These are phyloP conservation scores for Leccinum solheimii DNA, from an alignment of 1,284 basidiomycete species.

Conservation along the genomic window DNA sequence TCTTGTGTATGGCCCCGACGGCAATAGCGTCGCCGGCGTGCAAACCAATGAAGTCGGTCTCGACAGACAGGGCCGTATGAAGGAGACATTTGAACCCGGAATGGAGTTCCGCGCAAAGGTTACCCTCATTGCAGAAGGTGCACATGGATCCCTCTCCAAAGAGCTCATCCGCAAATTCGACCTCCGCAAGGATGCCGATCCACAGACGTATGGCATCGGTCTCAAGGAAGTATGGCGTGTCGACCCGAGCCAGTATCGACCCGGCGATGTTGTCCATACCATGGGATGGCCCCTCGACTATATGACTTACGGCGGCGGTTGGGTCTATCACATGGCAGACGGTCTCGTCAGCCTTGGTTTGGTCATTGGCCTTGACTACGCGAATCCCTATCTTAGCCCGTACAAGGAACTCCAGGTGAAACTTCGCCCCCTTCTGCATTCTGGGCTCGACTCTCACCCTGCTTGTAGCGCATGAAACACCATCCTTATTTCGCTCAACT, in stretches of 20 bases:
- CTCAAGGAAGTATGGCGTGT: slow-evolving; percentile 99
- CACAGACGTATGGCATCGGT: slow-evolving; percentile 96
- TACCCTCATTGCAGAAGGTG: slow-evolving; percentile 95
- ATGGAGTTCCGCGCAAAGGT: slow-evolving; percentile 97
- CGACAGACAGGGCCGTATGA: slow-evolving; percentile 76
- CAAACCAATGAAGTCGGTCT: slow-evolving; percentile 95
- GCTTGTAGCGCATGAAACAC: slow-evolving; percentile 87
- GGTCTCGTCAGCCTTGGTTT: slow-evolving; percentile 90
- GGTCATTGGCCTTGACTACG: slow-evolving; percentile 93
- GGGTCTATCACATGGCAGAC: slow-evolving; percentile 95
- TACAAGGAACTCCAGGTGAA: slow-evolving; percentile 90
- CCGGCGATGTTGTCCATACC: slow-evolving; percentile 90
- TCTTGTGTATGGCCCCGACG: slow-evolving; percentile 72
- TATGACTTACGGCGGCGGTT: slow-evolving; percentile 91
- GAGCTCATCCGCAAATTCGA: slow-evolving; percentile 78
- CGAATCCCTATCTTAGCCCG: slow-evolving; percentile 92
- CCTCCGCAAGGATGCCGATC: slow-evolving; percentile 77
- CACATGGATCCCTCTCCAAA: slow-evolving; percentile 91
- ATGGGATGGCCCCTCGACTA: slow-evolving; percentile 91
- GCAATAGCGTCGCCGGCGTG: slow-evolving; percentile 76
- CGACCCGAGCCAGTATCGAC: slow-evolving; percentile 70
- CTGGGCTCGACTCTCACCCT: slow-evolving; percentile 5
- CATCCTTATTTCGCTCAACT: slow-evolving; percentile 89
- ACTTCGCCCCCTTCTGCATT: neutral
- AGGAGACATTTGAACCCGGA: slow-evolving; percentile 92